Base-by-base conservation (phyloP, 306 rosid species). In the Vigna trinervia region DNA sequence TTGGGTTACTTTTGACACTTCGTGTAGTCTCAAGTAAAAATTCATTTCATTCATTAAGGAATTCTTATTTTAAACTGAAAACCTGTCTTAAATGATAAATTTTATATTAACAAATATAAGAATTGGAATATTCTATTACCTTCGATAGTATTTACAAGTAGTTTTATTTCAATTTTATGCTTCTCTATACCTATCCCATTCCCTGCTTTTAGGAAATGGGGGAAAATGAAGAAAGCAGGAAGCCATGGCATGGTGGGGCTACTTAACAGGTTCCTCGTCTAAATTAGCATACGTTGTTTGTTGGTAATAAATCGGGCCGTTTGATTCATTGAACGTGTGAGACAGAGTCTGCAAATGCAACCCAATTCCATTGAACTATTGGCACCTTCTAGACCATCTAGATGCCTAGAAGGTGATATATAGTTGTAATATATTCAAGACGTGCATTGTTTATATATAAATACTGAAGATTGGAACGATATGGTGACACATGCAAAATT, bases 401-500 rank as follows among this genome's bases (percentile, higher is more conserved):
- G 73, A 48, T 51, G 19, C 54, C 38, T 66, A 20, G 54, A 66
- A 45, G 38, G 65, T 54, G 63, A 71, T 56, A 46, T 48, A 48
- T 41, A 23, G 26, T 32, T 12, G 39, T 69, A 82, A 70, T 48
- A 59, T 66, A 34, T 3, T 47, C 71, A 52, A 12, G 62, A 43
- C 47, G 36, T 75, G 71, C 47, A 62, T 53, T 51, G 54, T 64
- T 46, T 59, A 15, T 69, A 76, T 30, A 43, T 43, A 77, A 73
- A 65, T 22, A 50, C 76, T 23, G 5, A 73, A 78, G 77, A 78
- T 51, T 65, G 9, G 45, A 62, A 63, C 20, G 36, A 65, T 71
- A 57, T 81, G 71, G 62, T 81, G 75, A 73, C 73, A 80, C 62
- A 20, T 38, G 82, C 73, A 71, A 80, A 67, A 39, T 73, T 83